Evolutionary conservation across 148 eudicot species (phyloP), one percentile per base, ranked within the genome.

Genomic region (Talinum fruticosum): DNA sequence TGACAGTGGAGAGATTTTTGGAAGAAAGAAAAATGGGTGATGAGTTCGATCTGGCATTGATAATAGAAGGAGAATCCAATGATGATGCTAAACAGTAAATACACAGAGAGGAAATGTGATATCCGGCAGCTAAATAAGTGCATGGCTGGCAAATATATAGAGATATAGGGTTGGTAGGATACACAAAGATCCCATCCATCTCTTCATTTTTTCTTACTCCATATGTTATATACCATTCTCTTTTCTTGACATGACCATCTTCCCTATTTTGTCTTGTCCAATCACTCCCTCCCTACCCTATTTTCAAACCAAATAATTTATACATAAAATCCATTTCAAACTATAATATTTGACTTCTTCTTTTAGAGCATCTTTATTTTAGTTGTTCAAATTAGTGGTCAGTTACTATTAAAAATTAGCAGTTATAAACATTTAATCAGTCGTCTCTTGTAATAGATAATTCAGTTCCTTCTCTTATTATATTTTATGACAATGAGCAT

Each of bases 231-330:
- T 7, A 34, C 38, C 23, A 53, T 49, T 72, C 74, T 32, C 61
- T 77, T 70, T 66, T 82, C 53, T 72, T 6, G 84, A 81, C 80
- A 73, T 82, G 84, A 82, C 84, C n/a, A 71, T 51, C 67, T 72
- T 59, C 54, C 73, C 77, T 28, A 28, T 33, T 47, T 37, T 73
- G 80, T 38, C 21, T 68, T 14, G 84, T 82, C 78, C 57, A 53
- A 73, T 82, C 84, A 65, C 69, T 41, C 69, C 18, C 23, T 5
- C 28, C 54, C 54, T 12, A 2, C 54, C 15, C 54, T 4, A 10
- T 38, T 10, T 38, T 38, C 8, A 10, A 38, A 38, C 44, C 44
- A 38, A 38, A 38, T 38, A 38, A 38, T 4, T 5, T n/a, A n/a
- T n/a, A n/a, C n/a, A n/a, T n/a, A n/a, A n/a, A n/a, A n/a, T n/a